These are phyloP conservation scores for Astrephomene gubernaculifera DNA, from an alignment of 139 green algal genomes.

Conservation along the genomic window DNA sequence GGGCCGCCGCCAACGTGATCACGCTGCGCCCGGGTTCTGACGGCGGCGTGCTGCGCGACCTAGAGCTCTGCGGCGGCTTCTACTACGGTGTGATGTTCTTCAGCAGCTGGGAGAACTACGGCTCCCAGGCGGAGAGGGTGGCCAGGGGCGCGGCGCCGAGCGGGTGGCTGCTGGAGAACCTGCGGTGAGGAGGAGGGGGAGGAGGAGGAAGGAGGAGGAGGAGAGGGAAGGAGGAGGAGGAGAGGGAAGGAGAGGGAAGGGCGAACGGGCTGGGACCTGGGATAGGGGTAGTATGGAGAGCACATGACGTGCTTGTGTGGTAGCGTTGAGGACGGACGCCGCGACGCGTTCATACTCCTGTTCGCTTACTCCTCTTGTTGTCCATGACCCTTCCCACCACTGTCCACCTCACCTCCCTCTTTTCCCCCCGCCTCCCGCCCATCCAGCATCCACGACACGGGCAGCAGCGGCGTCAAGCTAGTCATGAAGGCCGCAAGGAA, in stretches of 20 bases:
- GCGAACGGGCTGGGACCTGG: too few relatives aligned
- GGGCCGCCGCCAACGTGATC: slow-evolving; percentile 40
- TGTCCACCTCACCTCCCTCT: too few relatives aligned
- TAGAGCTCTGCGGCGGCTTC: slow-evolving; percentile 35
- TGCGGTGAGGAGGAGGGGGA: slow-evolving; percentile 13
- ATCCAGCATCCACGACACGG: slow-evolving; percentile 42
- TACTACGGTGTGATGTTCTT: slow-evolving; percentile 51
- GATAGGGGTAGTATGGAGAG: too few relatives aligned
- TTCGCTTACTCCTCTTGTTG: background rate
- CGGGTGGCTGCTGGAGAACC: slow-evolving; percentile 1
- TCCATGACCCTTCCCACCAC: background rate
- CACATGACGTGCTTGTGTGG: too few relatives aligned
- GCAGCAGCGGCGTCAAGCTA: slow-evolving; percentile 30
- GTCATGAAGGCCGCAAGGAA: slow-evolving; percentile 32
- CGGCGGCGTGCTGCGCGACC: background rate
- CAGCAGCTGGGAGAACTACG: slow-evolving; percentile 44
- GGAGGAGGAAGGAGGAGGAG: background rate
- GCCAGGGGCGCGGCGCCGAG: background rate
- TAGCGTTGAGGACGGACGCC: too few relatives aligned
- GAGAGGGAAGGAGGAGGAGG: background rate
- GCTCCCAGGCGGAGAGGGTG: background rate
- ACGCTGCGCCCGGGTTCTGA: slow-evolving; percentile 26
- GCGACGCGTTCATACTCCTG: too few relatives aligned
- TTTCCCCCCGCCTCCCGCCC: too few relatives aligned
- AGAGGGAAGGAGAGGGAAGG: too few relatives aligned